Evolutionary conservation across 352 stramenopile genomes (phyloP).

Genomic region (Globisporangium middletonii): DNA sequence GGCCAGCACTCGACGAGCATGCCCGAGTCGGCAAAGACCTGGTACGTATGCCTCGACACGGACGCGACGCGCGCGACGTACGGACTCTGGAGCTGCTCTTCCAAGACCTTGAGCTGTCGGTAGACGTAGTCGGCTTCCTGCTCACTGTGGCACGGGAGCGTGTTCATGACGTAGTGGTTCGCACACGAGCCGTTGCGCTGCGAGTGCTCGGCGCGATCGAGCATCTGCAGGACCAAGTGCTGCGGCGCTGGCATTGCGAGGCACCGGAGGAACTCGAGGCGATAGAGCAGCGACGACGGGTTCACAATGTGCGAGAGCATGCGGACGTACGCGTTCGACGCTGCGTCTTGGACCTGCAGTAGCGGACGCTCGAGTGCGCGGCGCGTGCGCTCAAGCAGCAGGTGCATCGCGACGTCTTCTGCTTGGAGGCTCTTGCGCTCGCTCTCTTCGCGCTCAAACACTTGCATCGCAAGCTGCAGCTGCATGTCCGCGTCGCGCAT

Average conservation of each 20-base stretch:
- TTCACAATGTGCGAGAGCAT: conserved; percentile 51
- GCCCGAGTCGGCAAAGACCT: conserved; percentile 54
- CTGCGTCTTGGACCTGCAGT: conserved; percentile 41
- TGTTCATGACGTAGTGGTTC: conserved; percentile 35
- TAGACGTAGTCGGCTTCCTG: conserved; percentile 30
- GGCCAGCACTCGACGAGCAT: conserved; percentile 61
- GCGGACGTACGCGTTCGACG: conserved; percentile 39
- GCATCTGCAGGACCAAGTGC: conserved; percentile 30
- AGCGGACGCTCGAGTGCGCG: conserved; percentile 33
- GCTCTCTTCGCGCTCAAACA: conserved; percentile 39
- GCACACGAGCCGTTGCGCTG: conserved; percentile 7
- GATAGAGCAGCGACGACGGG: conserved; percentile 33
- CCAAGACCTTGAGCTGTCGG: conserved; percentile 25
- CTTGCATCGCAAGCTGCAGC: conserved; percentile 18
- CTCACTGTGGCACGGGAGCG: conserved; percentile 36
- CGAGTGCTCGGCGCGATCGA: conserved; percentile 14
- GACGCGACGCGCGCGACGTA: conserved; percentile 30
- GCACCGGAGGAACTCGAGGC: conserved; percentile 43
- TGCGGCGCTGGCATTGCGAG: conserved; percentile 31
- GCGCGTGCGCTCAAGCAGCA: conserved; percentile 42
- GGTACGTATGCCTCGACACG: conserved; percentile 44
- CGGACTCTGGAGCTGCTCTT: conserved; percentile 27
- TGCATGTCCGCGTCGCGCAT: conserved; percentile 4
- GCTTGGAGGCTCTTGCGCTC: conserved; percentile 35
- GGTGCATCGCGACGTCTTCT: conserved; percentile 39